These are phyloP conservation scores for Parachaetomium inaequale DNA, from an alignment of 495 filamentous ascomycete species.

Conservation along the genomic window DNA sequence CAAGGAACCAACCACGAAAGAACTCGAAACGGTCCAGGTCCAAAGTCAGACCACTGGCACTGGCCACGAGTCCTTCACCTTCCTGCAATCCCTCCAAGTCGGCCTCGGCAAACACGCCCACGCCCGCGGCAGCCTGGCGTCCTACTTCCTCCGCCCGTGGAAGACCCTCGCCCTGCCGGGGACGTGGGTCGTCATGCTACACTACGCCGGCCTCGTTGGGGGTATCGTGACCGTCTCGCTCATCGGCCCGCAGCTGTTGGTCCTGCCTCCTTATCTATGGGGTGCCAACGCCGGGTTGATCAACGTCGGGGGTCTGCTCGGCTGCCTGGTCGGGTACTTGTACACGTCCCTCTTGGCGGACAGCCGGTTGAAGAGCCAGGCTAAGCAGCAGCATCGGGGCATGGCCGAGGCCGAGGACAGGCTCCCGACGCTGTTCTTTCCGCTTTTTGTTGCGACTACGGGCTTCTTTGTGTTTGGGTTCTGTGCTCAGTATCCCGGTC, in stretches of 20 bases:
- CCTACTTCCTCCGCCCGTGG: conserved; percentile 1
- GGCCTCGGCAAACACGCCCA: background rate
- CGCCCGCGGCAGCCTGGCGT: background rate
- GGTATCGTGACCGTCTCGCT: conserved; percentile 7
- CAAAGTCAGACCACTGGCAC: background rate
- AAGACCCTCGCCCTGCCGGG: background rate
- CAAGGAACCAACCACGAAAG: background rate
- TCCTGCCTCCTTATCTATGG: conserved; percentile 6
- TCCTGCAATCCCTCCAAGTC: background rate
- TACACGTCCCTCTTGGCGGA: conserved; percentile 3
- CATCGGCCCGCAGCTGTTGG: conserved; percentile 2
- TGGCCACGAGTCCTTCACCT: background rate
- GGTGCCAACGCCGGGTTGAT: conserved; percentile 3
- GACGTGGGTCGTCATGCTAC: conserved; percentile 8
- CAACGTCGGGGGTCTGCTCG: conserved; percentile 1
- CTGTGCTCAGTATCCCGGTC: conserved; percentile 2
- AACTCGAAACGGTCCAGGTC: background rate
- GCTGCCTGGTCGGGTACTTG: background rate
- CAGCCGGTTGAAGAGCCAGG: background rate
- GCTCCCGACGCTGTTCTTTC: conserved; percentile 6
- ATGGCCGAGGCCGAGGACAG: conserved; percentile 8
- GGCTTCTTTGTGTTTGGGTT: conserved; percentile 8
- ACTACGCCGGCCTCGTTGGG: conserved; percentile 7
- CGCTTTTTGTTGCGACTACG: background rate
- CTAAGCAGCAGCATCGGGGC: background rate